Conservation (phyloP, 306 rosid genomes). For the Pyrus bretschneideri region DNA sequence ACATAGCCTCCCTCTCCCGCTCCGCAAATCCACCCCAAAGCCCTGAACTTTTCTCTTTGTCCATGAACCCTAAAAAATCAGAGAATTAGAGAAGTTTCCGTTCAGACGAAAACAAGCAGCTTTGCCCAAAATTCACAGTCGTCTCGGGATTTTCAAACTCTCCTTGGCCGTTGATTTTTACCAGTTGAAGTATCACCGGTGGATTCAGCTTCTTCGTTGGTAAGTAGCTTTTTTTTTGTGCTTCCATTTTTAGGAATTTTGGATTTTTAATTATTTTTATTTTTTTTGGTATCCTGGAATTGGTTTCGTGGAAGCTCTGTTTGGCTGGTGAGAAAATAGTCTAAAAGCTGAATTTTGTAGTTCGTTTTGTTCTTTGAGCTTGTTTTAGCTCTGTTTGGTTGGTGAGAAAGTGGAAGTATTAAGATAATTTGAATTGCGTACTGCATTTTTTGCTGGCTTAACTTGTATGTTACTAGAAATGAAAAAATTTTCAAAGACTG, state of each 20-base stretch:
- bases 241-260: slow-evolving; percentile 1
- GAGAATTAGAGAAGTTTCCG: neutral
- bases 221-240: slow-evolving; percentile 8
- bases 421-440: neutral
- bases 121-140: neutral
- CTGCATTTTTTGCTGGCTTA: neutral
- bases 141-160: neutral
- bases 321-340: neutral
- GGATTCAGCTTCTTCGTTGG: slow-evolving; percentile 16
- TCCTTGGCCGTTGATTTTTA: slow-evolving; percentile 4
- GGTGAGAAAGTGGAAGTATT: slow-evolving; percentile 1
- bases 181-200: neutral
- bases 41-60: neutral
- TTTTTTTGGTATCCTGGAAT: neutral
- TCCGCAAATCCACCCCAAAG: slow-evolving; percentile 4
- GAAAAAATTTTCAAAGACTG: neutral
- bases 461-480: neutral
- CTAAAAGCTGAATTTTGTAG: neutral
- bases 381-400: slow-evolving; percentile 12
- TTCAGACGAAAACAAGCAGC: neutral
- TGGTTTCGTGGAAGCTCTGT: neutral
- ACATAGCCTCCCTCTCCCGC: slow-evolving; percentile 14
- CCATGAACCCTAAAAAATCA: slow-evolving; percentile 20
- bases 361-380: neutral
- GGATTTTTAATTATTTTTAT: neutral